A percentile compares a stretch with the other conserved stretches of the same genome.
Conservation (phyloP, 441 rosid species). For the Erysimum cheiri region DNA sequence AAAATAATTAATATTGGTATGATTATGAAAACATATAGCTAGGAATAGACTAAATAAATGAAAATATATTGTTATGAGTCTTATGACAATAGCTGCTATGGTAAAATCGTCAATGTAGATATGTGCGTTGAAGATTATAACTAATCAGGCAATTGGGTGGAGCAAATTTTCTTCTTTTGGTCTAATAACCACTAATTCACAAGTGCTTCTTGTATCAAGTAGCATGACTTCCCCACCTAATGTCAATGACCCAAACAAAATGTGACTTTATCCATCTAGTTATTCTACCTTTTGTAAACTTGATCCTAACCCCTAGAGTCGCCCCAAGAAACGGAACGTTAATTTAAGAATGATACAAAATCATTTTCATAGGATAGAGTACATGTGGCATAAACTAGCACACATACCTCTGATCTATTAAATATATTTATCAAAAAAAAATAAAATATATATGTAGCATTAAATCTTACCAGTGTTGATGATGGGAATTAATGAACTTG, state of each 20-base stretch:
- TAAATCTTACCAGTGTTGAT: neutral
- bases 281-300: neutral
- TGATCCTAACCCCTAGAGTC: neutral
- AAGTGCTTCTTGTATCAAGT: neutral
- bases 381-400: too few species aligned
- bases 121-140: neutral
- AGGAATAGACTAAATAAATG: neutral
- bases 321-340: neutral
- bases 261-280: neutral
- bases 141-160: neutral
- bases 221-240: neutral
- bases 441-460: too few species aligned
- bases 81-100: neutral
- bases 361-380: neutral
- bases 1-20: neutral
- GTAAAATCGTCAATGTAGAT: neutral
- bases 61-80: neutral
- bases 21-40: neutral
- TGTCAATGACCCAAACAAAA: neutral
- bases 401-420: neutral
- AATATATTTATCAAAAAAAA: neutral
- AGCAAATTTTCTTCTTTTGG: neutral
- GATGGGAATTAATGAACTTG: neutral
- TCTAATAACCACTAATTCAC: too few species aligned
- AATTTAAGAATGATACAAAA: neutral